phyloP scores from a whole-genome alignment of 495 filamentous ascomycete species.

The Neurospora cerealis region DNA sequence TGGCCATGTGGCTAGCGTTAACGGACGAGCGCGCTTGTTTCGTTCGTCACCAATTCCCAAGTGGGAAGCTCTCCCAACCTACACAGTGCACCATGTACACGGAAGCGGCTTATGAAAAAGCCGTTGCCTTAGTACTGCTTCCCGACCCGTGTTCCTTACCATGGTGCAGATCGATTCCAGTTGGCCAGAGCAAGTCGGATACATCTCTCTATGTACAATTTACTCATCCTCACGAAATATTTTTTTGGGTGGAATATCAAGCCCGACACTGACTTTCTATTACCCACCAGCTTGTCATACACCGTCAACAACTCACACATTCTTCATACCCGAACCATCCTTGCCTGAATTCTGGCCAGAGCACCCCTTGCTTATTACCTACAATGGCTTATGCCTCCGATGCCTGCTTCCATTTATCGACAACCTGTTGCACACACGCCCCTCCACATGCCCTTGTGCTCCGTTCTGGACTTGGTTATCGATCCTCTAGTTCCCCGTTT shows the following conservation, averaged over 20 bases:
- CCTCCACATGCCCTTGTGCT: conserved; percentile 8
- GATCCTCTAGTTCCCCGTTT: conserved; percentile 19
- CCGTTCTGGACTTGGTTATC: conserved; percentile 11
- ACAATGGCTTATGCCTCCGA: conserved; percentile 12
- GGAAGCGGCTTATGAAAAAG: conserved; percentile 12
- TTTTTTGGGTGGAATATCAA: not conserved
- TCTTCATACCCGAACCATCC: conserved; percentile 15
- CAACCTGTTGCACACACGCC: conserved; percentile 15
- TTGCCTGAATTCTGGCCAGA: conserved; percentile 12
- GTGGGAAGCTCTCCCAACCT: not conserved
- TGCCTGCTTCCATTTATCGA: conserved; percentile 8
- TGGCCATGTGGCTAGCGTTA: conserved; percentile 34
- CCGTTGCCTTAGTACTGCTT: not conserved
- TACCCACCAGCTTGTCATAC: conserved; percentile 19
- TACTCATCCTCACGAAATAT: not conserved
- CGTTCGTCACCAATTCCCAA: conserved; percentile 11
- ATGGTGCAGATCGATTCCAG: not conserved
- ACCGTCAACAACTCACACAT: conserved; percentile 9
- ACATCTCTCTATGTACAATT: not conserved
- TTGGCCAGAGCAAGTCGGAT: not conserved
- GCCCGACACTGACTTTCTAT: not conserved
- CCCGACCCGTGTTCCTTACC: not conserved
- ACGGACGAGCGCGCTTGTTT: conserved; percentile 21
- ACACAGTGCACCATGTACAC: conserved; percentile 2
- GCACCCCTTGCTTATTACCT: conserved; percentile 6